Percentiles rank a stretch among this genome's conserved stretches.
Evolutionary conservation across 805 yeast genomes (phyloP).

Genomic region (Starmerella riodocensis): DNA sequence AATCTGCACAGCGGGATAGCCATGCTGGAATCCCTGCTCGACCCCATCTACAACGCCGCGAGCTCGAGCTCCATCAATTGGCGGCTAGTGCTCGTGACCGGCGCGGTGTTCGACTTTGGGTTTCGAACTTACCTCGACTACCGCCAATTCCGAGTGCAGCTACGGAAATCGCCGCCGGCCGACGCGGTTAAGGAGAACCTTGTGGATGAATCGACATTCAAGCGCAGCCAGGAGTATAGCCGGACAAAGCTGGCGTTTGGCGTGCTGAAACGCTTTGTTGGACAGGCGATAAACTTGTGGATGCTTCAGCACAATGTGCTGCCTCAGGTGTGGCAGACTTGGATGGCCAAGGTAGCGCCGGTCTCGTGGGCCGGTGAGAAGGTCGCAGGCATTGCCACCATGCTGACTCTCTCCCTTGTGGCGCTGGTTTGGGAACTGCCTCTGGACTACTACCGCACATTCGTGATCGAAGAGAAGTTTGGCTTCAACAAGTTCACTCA

Average conservation of each 20-base stretch:
- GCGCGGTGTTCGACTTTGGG: slow-evolving; percentile 58
- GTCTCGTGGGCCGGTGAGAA: slow-evolving; percentile 31
- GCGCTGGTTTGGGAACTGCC: slow-evolving; percentile 53
- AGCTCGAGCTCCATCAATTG: slow-evolving; percentile 35
- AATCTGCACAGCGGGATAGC: too few relatives aligned
- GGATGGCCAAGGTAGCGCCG: slow-evolving; percentile 20
- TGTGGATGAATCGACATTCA: slow-evolving; percentile 58
- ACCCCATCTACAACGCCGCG: not conserved
- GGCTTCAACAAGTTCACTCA: slow-evolving; percentile 85
- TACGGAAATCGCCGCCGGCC: slow-evolving; percentile 35
- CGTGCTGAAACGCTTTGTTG: slow-evolving; percentile 39
- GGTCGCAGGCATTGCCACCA: slow-evolving; percentile 1
- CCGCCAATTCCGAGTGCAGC: slow-evolving; percentile 48
- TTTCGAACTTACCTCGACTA: slow-evolving; percentile 62
- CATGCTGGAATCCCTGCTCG: slow-evolving; percentile 1
- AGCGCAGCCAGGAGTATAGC: slow-evolving; percentile 65
- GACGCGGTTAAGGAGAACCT: slow-evolving; percentile 60
- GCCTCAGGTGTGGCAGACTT: slow-evolving; percentile 47
- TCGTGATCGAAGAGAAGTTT: slow-evolving; percentile 79
- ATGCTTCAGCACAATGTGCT: slow-evolving; percentile 39
- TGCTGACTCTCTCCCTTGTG: slow-evolving; percentile 27
- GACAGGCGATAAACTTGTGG: slow-evolving; percentile 29
- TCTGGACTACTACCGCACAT: slow-evolving; percentile 57
- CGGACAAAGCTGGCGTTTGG: slow-evolving; percentile 64
- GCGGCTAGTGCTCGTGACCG: slow-evolving; percentile 62